Evolutionary conservation across 2,329 filamentous ascomycete species (phyloP).

Genomic region (Trichoderma brevicompactum): DNA sequence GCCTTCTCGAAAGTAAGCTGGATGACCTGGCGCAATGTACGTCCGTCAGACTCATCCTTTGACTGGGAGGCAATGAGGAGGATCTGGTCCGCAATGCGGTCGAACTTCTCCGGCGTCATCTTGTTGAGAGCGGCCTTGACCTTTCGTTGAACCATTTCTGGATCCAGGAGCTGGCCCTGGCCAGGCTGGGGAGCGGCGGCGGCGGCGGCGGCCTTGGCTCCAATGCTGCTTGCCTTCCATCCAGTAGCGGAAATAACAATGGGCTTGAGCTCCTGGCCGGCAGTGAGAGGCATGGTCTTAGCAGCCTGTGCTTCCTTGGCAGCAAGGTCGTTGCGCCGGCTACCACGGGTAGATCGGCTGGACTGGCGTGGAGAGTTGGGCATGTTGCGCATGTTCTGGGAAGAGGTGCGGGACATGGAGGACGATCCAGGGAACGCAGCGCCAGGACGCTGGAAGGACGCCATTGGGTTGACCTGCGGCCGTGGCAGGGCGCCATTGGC

Average conservation of each 20-base stretch:
- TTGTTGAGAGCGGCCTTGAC: constrained; percentile 99
- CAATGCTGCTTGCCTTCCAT: constrained; percentile 85
- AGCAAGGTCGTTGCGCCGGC: constrained; percentile 63
- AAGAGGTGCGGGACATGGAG: constrained; percentile 68
- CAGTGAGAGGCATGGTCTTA: constrained; percentile 91
- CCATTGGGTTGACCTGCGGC: constrained; percentile 48
- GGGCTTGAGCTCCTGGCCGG: constrained; percentile 78
- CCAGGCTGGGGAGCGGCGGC: constrained; percentile 39
- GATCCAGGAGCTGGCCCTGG: constrained; percentile 68
- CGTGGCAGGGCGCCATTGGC: constrained; percentile 57
- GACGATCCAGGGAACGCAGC: constrained; percentile 65
- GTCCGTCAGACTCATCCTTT: constrained; percentile 91
- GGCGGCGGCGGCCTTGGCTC: constrained; percentile 41
- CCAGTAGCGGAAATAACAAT: constrained; percentile 73
- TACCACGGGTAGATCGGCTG: constrained; percentile 65
- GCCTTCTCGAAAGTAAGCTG: constrained; percentile 99
- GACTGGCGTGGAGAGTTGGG: constrained; percentile 73
- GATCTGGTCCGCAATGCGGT: constrained; percentile 92
- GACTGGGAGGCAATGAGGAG: constrained; percentile 91
- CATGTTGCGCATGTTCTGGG: constrained; percentile 63
- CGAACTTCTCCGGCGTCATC: constrained; percentile 99
- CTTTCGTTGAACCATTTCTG: constrained; percentile 95
- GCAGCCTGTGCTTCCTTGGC: constrained; percentile 70
- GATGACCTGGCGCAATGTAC: constrained; percentile 95
- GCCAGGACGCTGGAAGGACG: constrained; percentile 51